Conservation (phyloP, 305 asterid species). For the Solanum hybrid region DNA sequence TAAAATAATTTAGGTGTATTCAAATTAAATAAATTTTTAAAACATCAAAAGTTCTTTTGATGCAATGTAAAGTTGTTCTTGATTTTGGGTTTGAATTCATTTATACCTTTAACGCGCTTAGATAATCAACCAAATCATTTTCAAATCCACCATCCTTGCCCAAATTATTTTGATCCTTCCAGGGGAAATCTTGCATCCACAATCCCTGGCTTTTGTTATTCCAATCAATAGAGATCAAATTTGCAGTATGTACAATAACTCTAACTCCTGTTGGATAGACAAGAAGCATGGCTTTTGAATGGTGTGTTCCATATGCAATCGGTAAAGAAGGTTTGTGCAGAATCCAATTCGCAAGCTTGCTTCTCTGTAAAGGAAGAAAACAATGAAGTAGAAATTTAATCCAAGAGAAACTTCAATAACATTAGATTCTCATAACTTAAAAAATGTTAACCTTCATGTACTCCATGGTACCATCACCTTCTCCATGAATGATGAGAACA, state of each 20-base stretch:
- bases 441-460: slow-evolving; percentile 64
- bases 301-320: slow-evolving; percentile 95
- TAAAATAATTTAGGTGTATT: not conserved
- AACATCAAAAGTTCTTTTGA: not conserved
- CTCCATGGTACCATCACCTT: slow-evolving; percentile 81
- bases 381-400: slow-evolving; percentile 16
- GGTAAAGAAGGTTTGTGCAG: slow-evolving; percentile 98
- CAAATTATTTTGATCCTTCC: slow-evolving; percentile 58
- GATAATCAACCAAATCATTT: slow-evolving; percentile 77
- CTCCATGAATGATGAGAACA: slow-evolving; percentile 82
- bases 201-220: slow-evolving; percentile 94
- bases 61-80: not conserved
- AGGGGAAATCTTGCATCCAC: slow-evolving; percentile 99
- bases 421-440: slow-evolving; percentile 8
- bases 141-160: slow-evolving; percentile 59
- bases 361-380: slow-evolving; percentile 51
- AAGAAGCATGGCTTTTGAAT: slow-evolving; percentile 96
- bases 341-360: slow-evolving; percentile 67
- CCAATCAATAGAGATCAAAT: slow-evolving; percentile 89
- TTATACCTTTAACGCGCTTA: slow-evolving; percentile 63
- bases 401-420: slow-evolving; percentile 14
- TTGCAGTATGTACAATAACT: slow-evolving; percentile 86
- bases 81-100: not conserved
- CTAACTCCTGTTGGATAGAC: slow-evolving; percentile 88
- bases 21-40: not conserved